These are phyloP conservation scores for Solanum gracilifrons DNA, from an alignment of 257 asterid genomes.

Conservation along the genomic window DNA sequence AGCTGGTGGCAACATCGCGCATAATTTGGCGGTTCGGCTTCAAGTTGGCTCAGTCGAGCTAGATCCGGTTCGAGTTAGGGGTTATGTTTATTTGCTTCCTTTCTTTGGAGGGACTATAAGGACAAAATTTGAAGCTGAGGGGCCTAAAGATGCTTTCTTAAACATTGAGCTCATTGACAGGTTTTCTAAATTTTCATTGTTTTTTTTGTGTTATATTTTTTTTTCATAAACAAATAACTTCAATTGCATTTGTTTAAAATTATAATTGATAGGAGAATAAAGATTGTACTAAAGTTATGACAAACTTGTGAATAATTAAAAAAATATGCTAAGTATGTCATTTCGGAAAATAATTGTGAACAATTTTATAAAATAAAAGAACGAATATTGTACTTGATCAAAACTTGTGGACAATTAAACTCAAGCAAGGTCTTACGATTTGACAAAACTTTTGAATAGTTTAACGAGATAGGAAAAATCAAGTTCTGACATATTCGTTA, in stretches of 20 bases:
- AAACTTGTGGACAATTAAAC: not conserved
- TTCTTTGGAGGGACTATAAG: conserved; percentile 60
- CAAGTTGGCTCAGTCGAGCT: conserved; percentile 33
- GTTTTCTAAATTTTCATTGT: conserved; percentile 9
- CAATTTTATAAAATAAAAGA: too few species aligned
- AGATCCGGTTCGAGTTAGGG: conserved; percentile 56
- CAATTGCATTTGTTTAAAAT: too few species aligned
- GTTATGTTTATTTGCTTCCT: conserved; percentile 58
- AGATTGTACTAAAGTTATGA: not conserved
- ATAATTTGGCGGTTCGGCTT: conserved; percentile 45
- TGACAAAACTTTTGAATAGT: not conserved
- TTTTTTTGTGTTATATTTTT: not conserved
- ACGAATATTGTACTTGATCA: not conserved
- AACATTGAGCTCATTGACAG: conserved; percentile 64
- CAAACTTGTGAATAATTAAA: not conserved
- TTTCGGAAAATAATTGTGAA: not conserved
- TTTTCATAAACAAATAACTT: not conserved
- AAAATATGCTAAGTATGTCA: not conserved
- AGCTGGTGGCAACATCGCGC: conserved; percentile 72
- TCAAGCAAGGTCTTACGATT: not conserved
- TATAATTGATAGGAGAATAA: too few species aligned
- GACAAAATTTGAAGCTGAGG: conserved; percentile 53
- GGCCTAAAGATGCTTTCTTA: conserved; percentile 62
- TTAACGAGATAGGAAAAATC: not conserved
- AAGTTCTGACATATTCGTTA: not conserved